Base-by-base conservation (phyloP, 2,329 filamentous ascomycete species). In the Penicillium sp. region DNA sequence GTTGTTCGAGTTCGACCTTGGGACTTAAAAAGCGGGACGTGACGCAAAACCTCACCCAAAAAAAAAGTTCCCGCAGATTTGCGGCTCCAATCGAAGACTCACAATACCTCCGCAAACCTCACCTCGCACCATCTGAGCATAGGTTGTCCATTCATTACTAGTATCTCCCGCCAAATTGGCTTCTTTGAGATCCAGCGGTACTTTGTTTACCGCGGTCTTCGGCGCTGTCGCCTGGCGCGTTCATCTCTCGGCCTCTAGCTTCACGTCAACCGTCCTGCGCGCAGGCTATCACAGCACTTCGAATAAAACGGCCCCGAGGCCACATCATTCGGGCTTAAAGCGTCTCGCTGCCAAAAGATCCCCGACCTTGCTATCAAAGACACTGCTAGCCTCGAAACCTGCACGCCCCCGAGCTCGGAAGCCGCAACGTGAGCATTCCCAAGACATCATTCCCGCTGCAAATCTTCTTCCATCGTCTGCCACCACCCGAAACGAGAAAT, bases 151-250 rank as follows among this genome's bases (percentile, higher is more conserved):
- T 23, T 44, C 16, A 42, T 38, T n/a, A 18, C 15, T 16, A 7
- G 2, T 12, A 24, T 42, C 24, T 33, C 16, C 58, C 63, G 64
- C 54, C 70, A 72, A 63, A 52, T 72, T 73, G 70, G 70, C 70
- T 70, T 70, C 65, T 57, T 50, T 67, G 58, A 58, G 53, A 39
- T 56, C 60, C 51, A 56, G 63, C 63, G 63, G 65, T 62, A 64
- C 62, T 58, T 61, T 66, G 51, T 54, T 65, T 57, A 55, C 59
- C 56, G 65, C 58, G 52, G 60, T 62, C 59, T 63, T 59, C 58
- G 62, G 64, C 59, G 60, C 59, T 58, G 43, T 55, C 54, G 33
- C 54, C 42, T 45, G 42, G 51, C 55, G 58, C 54, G 56, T 46
- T 33, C 55, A 53, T 50, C 51, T 51, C 45, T 48, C 39, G 42